These are phyloP conservation scores for Sporisorium iseilematis-ciliati DNA, from an alignment of 1,284 basidiomycete genomes.

Conservation along the genomic window DNA sequence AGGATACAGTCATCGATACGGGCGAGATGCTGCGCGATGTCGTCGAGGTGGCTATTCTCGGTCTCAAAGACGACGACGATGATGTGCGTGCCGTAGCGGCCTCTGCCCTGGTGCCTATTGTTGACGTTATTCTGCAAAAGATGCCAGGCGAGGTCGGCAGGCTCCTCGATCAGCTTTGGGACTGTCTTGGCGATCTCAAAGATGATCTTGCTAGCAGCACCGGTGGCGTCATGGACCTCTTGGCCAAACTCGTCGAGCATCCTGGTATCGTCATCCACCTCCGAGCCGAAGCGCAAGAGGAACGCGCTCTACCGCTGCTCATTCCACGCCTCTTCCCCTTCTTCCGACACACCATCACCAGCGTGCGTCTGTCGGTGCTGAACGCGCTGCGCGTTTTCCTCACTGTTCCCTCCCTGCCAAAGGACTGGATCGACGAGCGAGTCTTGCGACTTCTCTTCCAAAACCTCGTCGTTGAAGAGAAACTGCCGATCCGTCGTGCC, in stretches of 20 bases:
- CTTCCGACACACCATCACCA: constrained; percentile 95
- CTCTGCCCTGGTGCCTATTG: constrained; percentile 87
- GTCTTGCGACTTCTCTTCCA: constrained; percentile 91
- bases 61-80: constrained; percentile 90
- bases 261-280: constrained; percentile 83
- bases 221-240: constrained; percentile 94
- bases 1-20: constrained; percentile 16
- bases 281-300: constrained; percentile 30
- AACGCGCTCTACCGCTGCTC: constrained; percentile 76
- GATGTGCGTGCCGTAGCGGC: constrained; percentile 97
- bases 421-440: constrained; percentile 83
- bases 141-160: constrained; percentile 73
- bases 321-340: constrained; percentile 93
- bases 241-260: constrained; percentile 48
- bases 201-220: constrained; percentile 98
- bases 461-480: constrained; percentile 93
- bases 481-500: constrained; percentile 83
- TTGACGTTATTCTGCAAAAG: constrained; percentile 81
- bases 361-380: constrained; percentile 92
- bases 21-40: constrained; percentile 56
- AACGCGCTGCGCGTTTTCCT: constrained; percentile 90
- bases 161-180: constrained; percentile 89
- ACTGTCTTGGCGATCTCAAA: constrained; percentile 89
- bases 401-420: constrained; percentile 79
- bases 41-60: constrained; percentile 70